Conservation (phyloP, 768 basidiomycete species). For the Leccinum rimulosum region DNA sequence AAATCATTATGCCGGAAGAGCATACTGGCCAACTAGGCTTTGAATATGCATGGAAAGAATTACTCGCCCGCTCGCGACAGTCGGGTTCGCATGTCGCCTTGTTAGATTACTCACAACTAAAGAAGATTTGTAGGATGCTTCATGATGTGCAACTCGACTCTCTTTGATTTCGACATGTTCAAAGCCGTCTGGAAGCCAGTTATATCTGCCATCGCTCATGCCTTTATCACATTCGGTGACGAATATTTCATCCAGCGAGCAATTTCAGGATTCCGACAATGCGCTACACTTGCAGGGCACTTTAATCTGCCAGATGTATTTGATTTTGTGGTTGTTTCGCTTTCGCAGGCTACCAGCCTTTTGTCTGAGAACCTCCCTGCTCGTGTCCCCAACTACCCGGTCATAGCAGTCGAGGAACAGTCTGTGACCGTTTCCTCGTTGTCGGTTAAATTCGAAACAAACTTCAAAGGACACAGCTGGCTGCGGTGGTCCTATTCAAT, state of each 20-base stretch:
- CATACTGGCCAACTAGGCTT: conserved; percentile 96
- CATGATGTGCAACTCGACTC: conserved; percentile 73
- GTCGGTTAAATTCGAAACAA: conserved; percentile 91
- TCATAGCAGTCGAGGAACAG: conserved; percentile 88
- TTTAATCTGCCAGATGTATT: conserved; percentile 94
- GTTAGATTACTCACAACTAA: conserved; percentile 5
- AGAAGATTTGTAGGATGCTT: conserved; percentile 49
- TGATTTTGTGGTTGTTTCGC: conserved; percentile 90
- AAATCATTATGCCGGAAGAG: conserved; percentile 97
- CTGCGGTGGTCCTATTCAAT: conserved; percentile 95
- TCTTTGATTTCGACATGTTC: conserved; percentile 94
- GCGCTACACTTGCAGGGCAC: conserved; percentile 86
- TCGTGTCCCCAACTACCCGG: conserved; percentile 79
- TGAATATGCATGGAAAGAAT: conserved; percentile 98
- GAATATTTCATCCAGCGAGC: conserved; percentile 95
- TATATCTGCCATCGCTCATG: conserved; percentile 92
- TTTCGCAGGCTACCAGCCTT: conserved; percentile 89
- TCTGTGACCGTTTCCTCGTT: conserved; percentile 87
- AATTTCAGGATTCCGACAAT: conserved; percentile 95
- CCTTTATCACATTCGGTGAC: conserved; percentile 94
- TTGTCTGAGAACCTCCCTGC: conserved; percentile 69
- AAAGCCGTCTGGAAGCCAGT: conserved; percentile 88
- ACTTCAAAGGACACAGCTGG: conserved; percentile 88
- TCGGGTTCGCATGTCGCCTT: conserved; percentile 52
- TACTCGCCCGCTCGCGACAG: conserved; percentile 76